These are phyloP conservation scores for Globisporangium middletonii DNA, from an alignment of 352 stramenopile genomes.

Conservation along the genomic window DNA sequence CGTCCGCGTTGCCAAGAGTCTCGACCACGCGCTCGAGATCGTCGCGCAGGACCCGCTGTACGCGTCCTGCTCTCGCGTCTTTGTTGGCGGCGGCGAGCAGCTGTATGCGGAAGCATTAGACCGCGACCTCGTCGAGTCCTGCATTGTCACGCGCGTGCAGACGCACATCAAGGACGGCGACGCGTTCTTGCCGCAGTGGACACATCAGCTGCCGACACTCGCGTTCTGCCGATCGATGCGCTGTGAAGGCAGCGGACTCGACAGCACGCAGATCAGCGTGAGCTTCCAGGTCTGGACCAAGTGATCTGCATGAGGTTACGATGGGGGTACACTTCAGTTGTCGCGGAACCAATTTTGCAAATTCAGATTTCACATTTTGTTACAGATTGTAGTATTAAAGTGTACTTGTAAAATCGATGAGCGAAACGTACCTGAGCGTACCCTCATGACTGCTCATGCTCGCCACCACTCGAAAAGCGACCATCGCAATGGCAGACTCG, in stretches of 20 bases:
- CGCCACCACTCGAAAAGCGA: background rate
- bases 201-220: constrained; percentile 28
- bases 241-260: background rate
- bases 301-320: background rate
- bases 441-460: background rate
- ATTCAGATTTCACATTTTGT: background rate
- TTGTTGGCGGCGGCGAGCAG: constrained; percentile 53
- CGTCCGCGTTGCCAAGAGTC: constrained; percentile 26
- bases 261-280: background rate
- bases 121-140: constrained; percentile 35
- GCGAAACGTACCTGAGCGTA: background rate
- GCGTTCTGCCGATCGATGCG: constrained; percentile 14
- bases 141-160: constrained; percentile 62
- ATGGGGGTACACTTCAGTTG: too few species aligned
- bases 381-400: background rate
- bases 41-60: constrained; percentile 28
- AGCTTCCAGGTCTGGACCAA: constrained; percentile 16
- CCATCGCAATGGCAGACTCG: background rate
- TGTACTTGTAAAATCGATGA: background rate
- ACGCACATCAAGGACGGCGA: constrained; percentile 34
- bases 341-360: too few species aligned
- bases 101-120: constrained; percentile 57
- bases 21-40: constrained; percentile 40
- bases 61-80: constrained; percentile 32
- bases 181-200: constrained; percentile 56